These are phyloP conservation scores for Takashimella tepidaria DNA, from an alignment of 1,284 basidiomycete genomes.

Conservation along the genomic window DNA sequence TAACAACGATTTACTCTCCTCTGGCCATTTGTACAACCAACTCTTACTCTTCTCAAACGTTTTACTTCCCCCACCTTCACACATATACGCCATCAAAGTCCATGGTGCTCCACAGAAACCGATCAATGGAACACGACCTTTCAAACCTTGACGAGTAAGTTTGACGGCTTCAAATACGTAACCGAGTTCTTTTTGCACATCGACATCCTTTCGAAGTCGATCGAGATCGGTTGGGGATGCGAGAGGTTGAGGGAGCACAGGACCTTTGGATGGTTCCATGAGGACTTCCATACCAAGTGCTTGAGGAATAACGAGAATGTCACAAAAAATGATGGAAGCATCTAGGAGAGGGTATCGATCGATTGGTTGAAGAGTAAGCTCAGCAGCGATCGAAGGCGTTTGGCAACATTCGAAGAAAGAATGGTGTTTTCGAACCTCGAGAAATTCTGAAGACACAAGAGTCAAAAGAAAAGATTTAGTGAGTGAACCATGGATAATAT, in stretches of 20 bases:
- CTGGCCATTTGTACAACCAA: conserved; percentile 85
- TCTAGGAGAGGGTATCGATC: conserved; percentile 78
- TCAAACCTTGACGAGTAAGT: conserved; percentile 66
- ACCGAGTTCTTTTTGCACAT: conserved; percentile 73
- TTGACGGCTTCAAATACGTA: conserved; percentile 91
- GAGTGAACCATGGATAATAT: background rate
- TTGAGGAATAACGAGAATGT: conserved; percentile 93
- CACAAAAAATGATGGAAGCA: conserved; percentile 92
- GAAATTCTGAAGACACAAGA: conserved; percentile 63
- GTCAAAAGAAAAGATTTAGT: conserved; percentile 5
- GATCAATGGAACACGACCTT: conserved; percentile 84
- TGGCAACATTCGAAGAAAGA: conserved; percentile 93
- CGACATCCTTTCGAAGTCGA: conserved; percentile 58
- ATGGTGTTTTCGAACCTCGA: conserved; percentile 71
- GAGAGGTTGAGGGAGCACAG: conserved; percentile 78
- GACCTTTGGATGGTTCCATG: conserved; percentile 76
- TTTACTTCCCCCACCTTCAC: conserved; percentile 86
- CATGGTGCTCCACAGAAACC: conserved; percentile 94
- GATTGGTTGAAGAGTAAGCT: conserved; percentile 88
- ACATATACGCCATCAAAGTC: conserved; percentile 96
- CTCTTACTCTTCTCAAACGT: conserved; percentile 82
- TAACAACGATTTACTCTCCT: conserved; percentile 71
- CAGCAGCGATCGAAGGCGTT: conserved; percentile 73
- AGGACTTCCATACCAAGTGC: conserved; percentile 90
- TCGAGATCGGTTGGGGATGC: conserved; percentile 66